phyloP scores from a whole-genome alignment of 148 eudicot genomes.

The Rhododendron griersonianum region DNA sequence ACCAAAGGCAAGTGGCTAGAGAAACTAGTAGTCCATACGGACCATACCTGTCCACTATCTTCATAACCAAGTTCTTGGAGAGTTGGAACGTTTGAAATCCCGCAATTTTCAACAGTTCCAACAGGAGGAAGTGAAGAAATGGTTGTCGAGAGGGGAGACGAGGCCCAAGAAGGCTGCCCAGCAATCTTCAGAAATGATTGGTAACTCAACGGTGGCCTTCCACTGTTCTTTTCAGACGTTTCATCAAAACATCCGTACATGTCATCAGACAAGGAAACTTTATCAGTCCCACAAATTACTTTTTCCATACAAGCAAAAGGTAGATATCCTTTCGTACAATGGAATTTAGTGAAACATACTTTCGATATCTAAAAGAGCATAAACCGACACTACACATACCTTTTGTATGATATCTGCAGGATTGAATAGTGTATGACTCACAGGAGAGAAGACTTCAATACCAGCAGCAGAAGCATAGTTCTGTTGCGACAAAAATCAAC shows the following conservation, averaged over 20 bases:
- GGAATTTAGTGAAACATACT: not conserved
- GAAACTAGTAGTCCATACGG: not conserved
- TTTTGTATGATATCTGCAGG: conserved; percentile 75
- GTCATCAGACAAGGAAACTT: conserved; percentile 3
- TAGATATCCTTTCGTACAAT: not conserved
- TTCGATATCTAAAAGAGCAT: not conserved
- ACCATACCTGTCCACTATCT: conserved; percentile 44
- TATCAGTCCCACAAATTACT: not conserved
- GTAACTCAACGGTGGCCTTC: conserved; percentile 74
- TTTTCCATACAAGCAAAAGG: not conserved
- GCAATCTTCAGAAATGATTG: conserved; percentile 75
- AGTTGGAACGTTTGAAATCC: conserved; percentile 59
- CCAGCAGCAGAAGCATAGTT: conserved; percentile 50
- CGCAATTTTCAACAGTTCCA: conserved; percentile 42
- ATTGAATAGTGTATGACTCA: conserved; percentile 84
- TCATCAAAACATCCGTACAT: not conserved
- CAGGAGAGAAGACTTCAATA: conserved; percentile 76
- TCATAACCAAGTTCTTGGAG: conserved; percentile 71
- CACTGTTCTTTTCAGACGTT: conserved; percentile 52
- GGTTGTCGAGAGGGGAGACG: conserved; percentile 47
- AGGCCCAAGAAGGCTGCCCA: conserved; percentile 68
- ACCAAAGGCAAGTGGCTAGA: not conserved
- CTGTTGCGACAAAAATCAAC: conserved; percentile 33
- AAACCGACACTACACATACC: conserved; percentile 32
- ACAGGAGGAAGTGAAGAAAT: conserved; percentile 50